Percentiles rank a stretch among this genome's conserved stretches.
Conservation (phyloP, 2,329 filamentous ascomycete species). For the Cordyceps militaris region DNA sequence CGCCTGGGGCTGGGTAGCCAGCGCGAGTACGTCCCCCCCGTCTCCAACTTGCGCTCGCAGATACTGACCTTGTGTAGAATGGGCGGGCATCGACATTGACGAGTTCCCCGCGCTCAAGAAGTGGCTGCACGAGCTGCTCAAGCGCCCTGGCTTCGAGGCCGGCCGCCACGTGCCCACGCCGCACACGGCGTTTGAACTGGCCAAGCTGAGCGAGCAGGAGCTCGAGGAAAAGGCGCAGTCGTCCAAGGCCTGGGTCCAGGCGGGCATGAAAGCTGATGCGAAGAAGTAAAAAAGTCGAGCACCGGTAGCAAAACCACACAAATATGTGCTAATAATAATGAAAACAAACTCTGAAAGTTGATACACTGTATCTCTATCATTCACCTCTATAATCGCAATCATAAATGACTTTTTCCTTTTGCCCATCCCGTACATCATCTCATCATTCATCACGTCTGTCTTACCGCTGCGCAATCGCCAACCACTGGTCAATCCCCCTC, state of each 20-base stretch:
- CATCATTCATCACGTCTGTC: neutral
- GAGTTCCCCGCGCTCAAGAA: conserved; percentile 70
- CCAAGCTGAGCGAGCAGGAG: conserved; percentile 38
- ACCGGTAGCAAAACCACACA: neutral
- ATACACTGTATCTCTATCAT: neutral
- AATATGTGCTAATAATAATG: neutral
- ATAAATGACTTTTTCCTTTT: neutral
- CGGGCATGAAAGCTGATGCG: conserved; percentile 61
- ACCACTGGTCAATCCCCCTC: conserved; percentile 23
- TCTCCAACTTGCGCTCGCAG: neutral
- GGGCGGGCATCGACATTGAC: conserved; percentile 50
- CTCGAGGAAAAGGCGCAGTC: conserved; percentile 50
- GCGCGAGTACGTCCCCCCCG: conserved; percentile 31
- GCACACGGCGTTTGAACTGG: conserved; percentile 50
- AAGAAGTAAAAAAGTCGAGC: conserved; percentile 31
- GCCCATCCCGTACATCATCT: neutral
- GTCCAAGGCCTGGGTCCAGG: conserved; percentile 57
- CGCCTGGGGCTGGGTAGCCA: conserved; percentile 69
- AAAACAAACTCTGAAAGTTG: neutral
- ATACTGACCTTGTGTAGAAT: conserved; percentile 21
- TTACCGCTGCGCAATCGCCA: conserved; percentile 14
- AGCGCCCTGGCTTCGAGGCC: conserved; percentile 65
- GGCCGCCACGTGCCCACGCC: conserved; percentile 64
- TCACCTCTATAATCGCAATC: neutral
- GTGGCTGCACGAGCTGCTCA: conserved; percentile 67